Evolutionary conservation across 805 yeast species (phyloP).

Genomic region (Starmerella scarabaei): DNA sequence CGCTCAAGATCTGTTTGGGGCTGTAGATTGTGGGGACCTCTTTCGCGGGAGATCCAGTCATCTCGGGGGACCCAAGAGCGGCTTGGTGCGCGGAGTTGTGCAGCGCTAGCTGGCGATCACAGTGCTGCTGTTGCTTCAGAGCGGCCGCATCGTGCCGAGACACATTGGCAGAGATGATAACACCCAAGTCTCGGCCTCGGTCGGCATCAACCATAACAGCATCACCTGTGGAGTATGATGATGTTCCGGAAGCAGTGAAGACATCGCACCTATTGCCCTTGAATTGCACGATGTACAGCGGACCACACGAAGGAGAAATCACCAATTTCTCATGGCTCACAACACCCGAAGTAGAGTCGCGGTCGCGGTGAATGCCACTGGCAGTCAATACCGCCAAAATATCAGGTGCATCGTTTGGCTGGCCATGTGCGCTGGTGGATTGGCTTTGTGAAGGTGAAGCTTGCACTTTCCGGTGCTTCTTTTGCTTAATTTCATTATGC

Average conservation of each 20-base stretch:
- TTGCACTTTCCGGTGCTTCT: background rate
- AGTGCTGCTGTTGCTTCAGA: slow-evolving; percentile 50
- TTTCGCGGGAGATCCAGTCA: background rate
- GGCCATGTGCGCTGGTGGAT: no score
- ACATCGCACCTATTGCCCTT: slow-evolving; percentile 73
- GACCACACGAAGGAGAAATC: slow-evolving; percentile 20
- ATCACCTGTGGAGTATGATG: slow-evolving; percentile 38
- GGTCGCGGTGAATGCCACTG: background rate
- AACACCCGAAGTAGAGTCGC: slow-evolving; percentile 1
- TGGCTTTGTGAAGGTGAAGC: no score
- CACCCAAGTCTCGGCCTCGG: slow-evolving; percentile 66
- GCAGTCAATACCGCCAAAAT: background rate
- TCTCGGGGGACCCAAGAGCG: background rate
- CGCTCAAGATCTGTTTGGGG: slow-evolving; percentile 54
- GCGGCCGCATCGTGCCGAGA: slow-evolving; percentile 54
- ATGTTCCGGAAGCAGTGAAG: slow-evolving; percentile 42
- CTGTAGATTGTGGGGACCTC: slow-evolving; percentile 39
- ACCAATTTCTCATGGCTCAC: slow-evolving; percentile 4
- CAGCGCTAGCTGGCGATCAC: slow-evolving; percentile 58
- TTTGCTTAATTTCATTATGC: background rate
- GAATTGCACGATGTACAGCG: slow-evolving; percentile 54
- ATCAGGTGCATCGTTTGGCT: background rate
- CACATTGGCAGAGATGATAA: slow-evolving; percentile 44
- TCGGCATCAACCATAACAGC: slow-evolving; percentile 77
- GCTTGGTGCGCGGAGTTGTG: slow-evolving; percentile 15